phyloP scores from a whole-genome alignment of 1,139 yeast species.

The Saccharomycopsis crataegensis region DNA sequence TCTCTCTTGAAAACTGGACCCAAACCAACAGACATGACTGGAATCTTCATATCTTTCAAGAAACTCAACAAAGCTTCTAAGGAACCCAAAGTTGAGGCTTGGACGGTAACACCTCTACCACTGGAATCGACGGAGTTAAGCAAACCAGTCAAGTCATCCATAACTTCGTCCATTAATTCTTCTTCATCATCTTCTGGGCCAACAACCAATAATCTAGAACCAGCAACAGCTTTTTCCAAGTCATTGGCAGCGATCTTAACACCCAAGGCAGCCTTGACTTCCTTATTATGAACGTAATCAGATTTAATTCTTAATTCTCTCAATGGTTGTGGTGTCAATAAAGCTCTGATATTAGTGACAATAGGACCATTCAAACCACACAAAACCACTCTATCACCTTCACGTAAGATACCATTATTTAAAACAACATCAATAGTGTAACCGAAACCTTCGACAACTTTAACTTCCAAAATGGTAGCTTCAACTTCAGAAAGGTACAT shows the following conservation, averaged over 20 bases:
- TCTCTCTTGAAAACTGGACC: slow-evolving; percentile 98
- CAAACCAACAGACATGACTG: slow-evolving; percentile 95
- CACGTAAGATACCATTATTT: slow-evolving; percentile 88
- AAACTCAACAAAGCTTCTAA: slow-evolving; percentile 94
- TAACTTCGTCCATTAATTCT: slow-evolving; percentile 93
- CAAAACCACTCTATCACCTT: slow-evolving; percentile 90
- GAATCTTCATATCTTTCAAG: slow-evolving; percentile 97
- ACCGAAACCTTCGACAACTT: slow-evolving; percentile 98
- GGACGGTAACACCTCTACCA: slow-evolving; percentile 96
- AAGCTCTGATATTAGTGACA: slow-evolving; percentile 93
- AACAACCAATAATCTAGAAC: slow-evolving; percentile 90
- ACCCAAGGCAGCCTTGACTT: slow-evolving; percentile 98
- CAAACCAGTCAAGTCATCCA: slow-evolving; percentile 95
- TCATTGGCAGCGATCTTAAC: slow-evolving; percentile 98
- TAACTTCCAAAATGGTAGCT: slow-evolving; percentile 96
- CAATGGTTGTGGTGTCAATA: slow-evolving; percentile 95
- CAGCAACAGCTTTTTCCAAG: slow-evolving; percentile 97
- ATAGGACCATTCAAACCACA: slow-evolving; percentile 99
- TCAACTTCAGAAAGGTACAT: slow-evolving; percentile 91
- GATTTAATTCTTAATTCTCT: slow-evolving; percentile 94
- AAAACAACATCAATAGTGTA: slow-evolving; percentile 96
- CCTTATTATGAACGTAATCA: slow-evolving; percentile 90
- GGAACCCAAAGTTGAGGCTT: slow-evolving; percentile 97
- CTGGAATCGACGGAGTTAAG: slow-evolving; percentile 90
- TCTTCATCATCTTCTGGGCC: slow-evolving; percentile 98